phyloP scores from a whole-genome alignment of 2,329 filamentous ascomycete genomes.

The Exophiala dermatitidis region DNA sequence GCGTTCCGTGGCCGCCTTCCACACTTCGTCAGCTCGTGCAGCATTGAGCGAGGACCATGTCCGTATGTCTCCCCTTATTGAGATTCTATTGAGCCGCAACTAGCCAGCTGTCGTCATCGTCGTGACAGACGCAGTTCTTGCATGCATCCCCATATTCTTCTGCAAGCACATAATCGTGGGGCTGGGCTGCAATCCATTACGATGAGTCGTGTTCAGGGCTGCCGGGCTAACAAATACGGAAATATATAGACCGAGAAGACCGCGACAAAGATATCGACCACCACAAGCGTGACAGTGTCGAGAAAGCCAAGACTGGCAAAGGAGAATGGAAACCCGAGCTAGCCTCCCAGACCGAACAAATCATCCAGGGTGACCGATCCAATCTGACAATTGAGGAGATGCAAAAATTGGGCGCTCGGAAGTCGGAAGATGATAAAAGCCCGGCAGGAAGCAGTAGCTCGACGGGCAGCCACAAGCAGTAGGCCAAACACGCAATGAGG shows the following conservation, averaged over 20 bases:
- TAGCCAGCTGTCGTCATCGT: too few relatives aligned
- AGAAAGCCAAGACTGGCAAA: conserved; percentile 22
- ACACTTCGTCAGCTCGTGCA: conserved; percentile 16
- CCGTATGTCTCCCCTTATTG: conserved; percentile 4
- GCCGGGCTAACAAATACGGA: neutral
- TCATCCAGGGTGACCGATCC: conserved; percentile 14
- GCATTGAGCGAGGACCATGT: conserved; percentile 20
- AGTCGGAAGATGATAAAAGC: conserved; percentile 16
- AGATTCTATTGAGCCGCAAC: too few relatives aligned
- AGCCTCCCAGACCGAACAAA: conserved; percentile 22
- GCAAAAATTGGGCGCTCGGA: conserved; percentile 21
- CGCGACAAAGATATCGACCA: conserved; percentile 23
- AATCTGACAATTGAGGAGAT: conserved; percentile 26
- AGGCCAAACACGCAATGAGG: neutral
- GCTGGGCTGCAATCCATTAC: too few relatives aligned
- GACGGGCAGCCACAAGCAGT: conserved; percentile 1
- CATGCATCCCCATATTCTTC: too few relatives aligned
- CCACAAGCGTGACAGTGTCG: conserved; percentile 23
- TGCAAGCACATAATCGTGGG: too few relatives aligned
- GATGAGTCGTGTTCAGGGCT: too few relatives aligned
- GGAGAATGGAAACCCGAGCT: conserved; percentile 28
- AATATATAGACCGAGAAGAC: conserved; percentile 15
- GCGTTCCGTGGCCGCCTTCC: conserved; percentile 15
- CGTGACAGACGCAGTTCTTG: too few relatives aligned
- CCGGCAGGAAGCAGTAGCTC: conserved; percentile 10